Conservation (phyloP, 441 rosid species). For the Gossypium davidsonii region DNA sequence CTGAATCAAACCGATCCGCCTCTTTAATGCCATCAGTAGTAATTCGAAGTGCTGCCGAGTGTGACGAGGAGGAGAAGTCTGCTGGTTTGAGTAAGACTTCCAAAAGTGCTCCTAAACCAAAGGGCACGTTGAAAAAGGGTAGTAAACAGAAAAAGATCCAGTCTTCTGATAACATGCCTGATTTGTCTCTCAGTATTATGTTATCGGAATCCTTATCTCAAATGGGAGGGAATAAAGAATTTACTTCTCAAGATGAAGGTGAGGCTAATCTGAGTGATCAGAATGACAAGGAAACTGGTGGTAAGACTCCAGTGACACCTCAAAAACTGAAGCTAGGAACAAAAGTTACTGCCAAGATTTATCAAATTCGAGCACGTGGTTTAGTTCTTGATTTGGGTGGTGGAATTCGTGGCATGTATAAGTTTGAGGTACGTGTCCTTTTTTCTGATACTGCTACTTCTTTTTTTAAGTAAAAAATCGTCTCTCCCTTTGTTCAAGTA, state of each 20-base stretch:
- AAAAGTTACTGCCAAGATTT: constrained; percentile 53
- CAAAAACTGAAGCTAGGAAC: constrained; percentile 60
- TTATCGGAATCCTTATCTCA: constrained; percentile 17
- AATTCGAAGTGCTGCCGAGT: constrained; percentile 81
- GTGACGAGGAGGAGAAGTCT: constrained; percentile 69
- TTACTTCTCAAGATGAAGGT: background rate
- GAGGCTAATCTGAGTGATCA: background rate
- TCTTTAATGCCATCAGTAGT: constrained; percentile 51
- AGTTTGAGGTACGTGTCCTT: constrained; percentile 54
- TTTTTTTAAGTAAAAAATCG: background rate
- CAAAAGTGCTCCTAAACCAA: constrained; percentile 25
- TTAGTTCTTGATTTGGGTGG: constrained; percentile 89
- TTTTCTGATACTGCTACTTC: background rate
- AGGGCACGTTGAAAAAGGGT: constrained; percentile 17
- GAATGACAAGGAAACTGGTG: constrained; percentile 24
- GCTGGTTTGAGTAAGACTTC: constrained; percentile 29
- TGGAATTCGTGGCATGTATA: constrained; percentile 85
- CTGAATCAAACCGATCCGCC: constrained; percentile 20
- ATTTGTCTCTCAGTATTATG: constrained; percentile 16
- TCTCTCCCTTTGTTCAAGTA: background rate
- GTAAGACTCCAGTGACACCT: constrained; percentile 26
- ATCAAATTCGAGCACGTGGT: constrained; percentile 65
- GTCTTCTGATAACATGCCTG: constrained; percentile 17
- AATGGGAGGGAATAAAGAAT: constrained; percentile 16
- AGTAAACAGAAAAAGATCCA: constrained; percentile 24